phyloP scores from a whole-genome alignment of 371 early-diverging fungal genomes.

The Apophysomyces trapeziformis region DNA sequence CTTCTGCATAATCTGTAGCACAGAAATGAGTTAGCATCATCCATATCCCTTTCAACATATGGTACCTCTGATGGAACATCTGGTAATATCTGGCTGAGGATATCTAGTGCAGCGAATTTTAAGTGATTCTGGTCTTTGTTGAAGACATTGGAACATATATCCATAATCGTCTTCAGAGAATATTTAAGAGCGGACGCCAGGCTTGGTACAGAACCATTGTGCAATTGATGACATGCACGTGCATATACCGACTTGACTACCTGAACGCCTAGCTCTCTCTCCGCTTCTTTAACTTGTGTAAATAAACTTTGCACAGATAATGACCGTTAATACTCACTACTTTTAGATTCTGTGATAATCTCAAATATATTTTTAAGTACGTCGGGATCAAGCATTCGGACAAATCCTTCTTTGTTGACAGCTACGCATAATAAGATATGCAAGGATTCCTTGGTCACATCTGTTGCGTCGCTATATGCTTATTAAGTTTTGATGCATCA shows the following conservation, averaged over 20 bases:
- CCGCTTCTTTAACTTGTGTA: constrained; percentile 13
- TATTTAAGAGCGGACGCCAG: constrained; percentile 37
- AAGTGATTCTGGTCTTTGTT: constrained; percentile 33
- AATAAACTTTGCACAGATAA: neutral
- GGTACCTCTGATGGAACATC: constrained; percentile 34
- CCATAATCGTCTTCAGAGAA: constrained; percentile 34
- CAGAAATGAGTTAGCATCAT: neutral
- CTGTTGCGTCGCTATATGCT: constrained; percentile 29
- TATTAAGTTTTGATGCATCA: neutral
- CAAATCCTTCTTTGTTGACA: constrained; percentile 42
- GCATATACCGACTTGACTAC: constrained; percentile 26
- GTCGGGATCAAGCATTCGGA: constrained; percentile 46
- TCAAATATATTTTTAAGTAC: constrained; percentile 39
- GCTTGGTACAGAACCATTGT: constrained; percentile 32
- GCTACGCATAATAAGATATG: constrained; percentile 39
- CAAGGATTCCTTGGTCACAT: constrained; percentile 39
- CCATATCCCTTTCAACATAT: neutral
- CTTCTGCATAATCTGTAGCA: constrained; percentile 28
- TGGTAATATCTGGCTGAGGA: constrained; percentile 32
- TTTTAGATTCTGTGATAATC: constrained; percentile 17
- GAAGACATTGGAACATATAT: constrained; percentile 31
- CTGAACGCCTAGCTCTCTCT: constrained; percentile 27
- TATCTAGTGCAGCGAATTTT: constrained; percentile 39
- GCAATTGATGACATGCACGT: constrained; percentile 30
- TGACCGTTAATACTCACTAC: constrained; percentile 8